Conservation (phyloP, 1,284 basidiomycete genomes). For the Melampsora americana region DNA sequence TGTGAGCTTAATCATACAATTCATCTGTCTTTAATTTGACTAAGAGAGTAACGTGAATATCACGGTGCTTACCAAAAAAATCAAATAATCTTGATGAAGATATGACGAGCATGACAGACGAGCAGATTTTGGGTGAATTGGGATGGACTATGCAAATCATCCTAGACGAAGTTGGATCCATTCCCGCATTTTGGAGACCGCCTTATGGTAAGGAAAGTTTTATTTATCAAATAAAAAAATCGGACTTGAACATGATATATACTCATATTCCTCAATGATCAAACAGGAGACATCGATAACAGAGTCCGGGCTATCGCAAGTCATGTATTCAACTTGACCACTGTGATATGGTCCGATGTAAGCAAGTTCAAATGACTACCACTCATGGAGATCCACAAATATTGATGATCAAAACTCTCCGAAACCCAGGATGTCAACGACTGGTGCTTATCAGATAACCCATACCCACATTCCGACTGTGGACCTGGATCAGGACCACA, state of each 20-base stretch:
- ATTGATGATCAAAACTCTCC: background rate
- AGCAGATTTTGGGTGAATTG: slow-evolving; percentile 69
- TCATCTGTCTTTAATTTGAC: background rate
- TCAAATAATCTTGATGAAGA: slow-evolving; percentile 52
- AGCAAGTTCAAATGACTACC: slow-evolving; percentile 25
- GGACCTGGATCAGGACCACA: slow-evolving; percentile 31
- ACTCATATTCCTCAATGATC: background rate
- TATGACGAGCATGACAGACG: slow-evolving; percentile 70
- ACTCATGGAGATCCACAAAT: background rate
- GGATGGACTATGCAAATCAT: slow-evolving; percentile 80
- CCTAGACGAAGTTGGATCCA: slow-evolving; percentile 64
- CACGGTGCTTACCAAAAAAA: too few relatives aligned
- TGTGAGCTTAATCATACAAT: background rate
- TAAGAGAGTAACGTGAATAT: too few relatives aligned
- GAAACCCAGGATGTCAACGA: slow-evolving; percentile 32
- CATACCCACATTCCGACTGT: slow-evolving; percentile 32
- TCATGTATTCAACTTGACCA: slow-evolving; percentile 58
- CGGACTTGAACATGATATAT: background rate
- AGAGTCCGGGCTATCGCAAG: slow-evolving; percentile 30
- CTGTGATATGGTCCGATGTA: slow-evolving; percentile 75
- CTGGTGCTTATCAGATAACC: slow-evolving; percentile 40
- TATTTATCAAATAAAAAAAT: background rate
- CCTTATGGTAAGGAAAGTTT: slow-evolving; percentile 67
- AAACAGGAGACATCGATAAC: slow-evolving; percentile 42
- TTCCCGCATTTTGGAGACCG: slow-evolving; percentile 57